phyloP scores from a whole-genome alignment of 441 rosid genomes.

The Pelargonium fulgidum region DNA sequence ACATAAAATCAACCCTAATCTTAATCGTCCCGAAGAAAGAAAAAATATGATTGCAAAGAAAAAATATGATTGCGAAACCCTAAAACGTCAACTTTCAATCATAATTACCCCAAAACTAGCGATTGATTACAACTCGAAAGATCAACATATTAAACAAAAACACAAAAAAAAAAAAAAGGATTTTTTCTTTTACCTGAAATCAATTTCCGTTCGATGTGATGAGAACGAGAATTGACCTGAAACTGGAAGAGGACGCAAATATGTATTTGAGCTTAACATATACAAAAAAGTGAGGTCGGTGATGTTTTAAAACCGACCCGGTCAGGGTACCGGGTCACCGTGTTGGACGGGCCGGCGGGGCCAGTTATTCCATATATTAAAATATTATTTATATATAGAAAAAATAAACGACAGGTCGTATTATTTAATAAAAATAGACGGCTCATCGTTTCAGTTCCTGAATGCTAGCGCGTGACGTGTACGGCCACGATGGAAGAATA shows the following conservation, averaged over 20 bases:
- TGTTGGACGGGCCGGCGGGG: no score
- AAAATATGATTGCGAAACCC: conserved; percentile 6
- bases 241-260: not conserved
- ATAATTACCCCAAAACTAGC: not conserved
- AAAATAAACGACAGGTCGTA: not conserved
- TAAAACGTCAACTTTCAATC: not conserved
- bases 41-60: no score
- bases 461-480: no score
- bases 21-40: not conserved
- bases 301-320: no score
- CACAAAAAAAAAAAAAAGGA: not conserved
- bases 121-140: not conserved
- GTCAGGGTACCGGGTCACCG: no score
- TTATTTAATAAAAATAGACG: not conserved
- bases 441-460: no score
- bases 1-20: conserved; percentile 9
- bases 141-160: not conserved
- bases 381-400: no score
- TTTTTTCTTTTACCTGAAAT: not conserved
- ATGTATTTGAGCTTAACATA: not conserved
- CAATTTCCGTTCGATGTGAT: not conserved
- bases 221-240: conserved; percentile 4
- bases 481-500: not conserved
- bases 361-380: no score
- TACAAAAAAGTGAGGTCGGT: no score